These are phyloP conservation scores for Simplicillium sp. DNA, from an alignment of 2,329 filamentous ascomycete genomes.

Conservation along the genomic window DNA sequence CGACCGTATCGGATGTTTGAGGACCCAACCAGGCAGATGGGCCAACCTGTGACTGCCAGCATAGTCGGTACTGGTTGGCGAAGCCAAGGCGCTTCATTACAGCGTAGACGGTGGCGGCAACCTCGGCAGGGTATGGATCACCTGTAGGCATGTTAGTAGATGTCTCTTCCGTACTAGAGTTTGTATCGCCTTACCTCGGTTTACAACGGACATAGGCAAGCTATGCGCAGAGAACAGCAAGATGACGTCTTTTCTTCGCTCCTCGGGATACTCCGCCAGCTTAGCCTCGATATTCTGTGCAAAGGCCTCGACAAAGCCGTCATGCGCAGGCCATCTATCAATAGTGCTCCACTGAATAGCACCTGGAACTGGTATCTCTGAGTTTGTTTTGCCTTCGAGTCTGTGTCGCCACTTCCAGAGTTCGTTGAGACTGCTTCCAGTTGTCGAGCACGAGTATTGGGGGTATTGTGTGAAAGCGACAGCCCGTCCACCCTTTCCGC, in stretches of 20 bases:
- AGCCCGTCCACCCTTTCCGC: conserved; percentile 80
- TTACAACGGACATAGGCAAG: conserved; percentile 94
- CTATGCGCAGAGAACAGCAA: conserved; percentile 93
- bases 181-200: conserved; percentile 53
- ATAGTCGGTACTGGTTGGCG: conserved; percentile 83
- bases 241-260: conserved; percentile 70
- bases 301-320: conserved; percentile 83
- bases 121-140: conserved; percentile 91
- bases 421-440: conserved; percentile 91
- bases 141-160: conserved; percentile 39
- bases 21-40: conserved; percentile 92
- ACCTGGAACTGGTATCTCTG: conserved; percentile 43
- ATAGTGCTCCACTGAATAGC: conserved; percentile 94
- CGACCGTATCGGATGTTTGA: conserved; percentile 81
- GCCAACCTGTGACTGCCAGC: conserved; percentile 97
- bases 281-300: conserved; percentile 85
- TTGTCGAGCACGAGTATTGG: conserved; percentile 96
- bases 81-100: conserved; percentile 90
- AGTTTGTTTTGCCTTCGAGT: conserved; percentile 65
- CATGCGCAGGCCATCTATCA: conserved; percentile 91
- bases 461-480: conserved; percentile 98
- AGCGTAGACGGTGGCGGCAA: conserved; percentile 89
- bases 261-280: conserved; percentile 73
- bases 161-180: not conserved
- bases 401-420: conserved; percentile 94